phyloP scores from a whole-genome alignment of 495 filamentous ascomycete genomes.

The Parmelia sp. region DNA sequence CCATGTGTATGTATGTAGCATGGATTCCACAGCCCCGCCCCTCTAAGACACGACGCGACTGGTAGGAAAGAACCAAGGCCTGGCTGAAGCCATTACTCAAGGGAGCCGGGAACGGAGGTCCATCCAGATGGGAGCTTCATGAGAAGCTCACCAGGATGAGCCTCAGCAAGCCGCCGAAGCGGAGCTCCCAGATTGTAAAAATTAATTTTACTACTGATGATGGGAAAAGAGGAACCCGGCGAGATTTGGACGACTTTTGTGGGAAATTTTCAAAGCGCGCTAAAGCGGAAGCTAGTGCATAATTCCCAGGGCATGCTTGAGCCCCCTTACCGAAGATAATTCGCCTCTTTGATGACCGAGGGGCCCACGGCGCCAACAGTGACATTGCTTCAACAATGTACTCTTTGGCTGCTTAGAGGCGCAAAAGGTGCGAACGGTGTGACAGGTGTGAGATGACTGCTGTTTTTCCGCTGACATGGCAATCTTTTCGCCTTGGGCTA shows the following conservation, averaged over 20 bases:
- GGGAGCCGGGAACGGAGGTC: constrained; percentile 34
- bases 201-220: constrained; percentile 33
- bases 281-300: constrained; percentile 9
- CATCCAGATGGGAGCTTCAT: constrained; percentile 27
- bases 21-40: constrained; percentile 32
- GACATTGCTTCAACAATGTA: no score
- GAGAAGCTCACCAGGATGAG: constrained; percentile 27
- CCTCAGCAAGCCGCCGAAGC: constrained; percentile 35
- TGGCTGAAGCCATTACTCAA: constrained; percentile 24
- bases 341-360: no score
- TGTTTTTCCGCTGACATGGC: constrained; percentile 43
- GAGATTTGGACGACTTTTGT: constrained; percentile 5
- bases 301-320: no score
- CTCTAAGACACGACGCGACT: constrained; percentile 25
- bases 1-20: constrained; percentile 24
- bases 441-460: constrained; percentile 40
- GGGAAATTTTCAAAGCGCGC: constrained; percentile 8
- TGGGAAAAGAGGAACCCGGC: constrained; percentile 19
- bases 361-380: no score
- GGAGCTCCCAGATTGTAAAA: constrained; percentile 30
- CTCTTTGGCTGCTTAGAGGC: no score
- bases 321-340: no score
- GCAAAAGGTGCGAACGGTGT: no score
- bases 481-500: constrained; percentile 40
- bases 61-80: constrained; percentile 29